Evolutionary conservation across 768 basidiomycete species (phyloP).

Genomic region (Tricholoma sp.): DNA sequence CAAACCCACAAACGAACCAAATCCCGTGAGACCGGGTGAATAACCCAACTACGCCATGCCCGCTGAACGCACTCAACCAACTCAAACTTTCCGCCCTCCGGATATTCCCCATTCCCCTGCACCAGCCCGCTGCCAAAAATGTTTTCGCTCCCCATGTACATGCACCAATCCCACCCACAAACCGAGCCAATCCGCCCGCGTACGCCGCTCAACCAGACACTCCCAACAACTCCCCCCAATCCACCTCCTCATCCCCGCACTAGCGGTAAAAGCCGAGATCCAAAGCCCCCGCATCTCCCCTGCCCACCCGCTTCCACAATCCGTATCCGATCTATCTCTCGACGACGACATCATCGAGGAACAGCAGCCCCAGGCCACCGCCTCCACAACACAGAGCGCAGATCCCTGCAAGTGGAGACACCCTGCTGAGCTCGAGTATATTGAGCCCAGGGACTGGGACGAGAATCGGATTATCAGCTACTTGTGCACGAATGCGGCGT

Average conservation of each 20-base stretch:
- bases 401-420: constrained; percentile 25
- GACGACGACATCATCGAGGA: background rate
- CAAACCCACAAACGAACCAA: background rate
- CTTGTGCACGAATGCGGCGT: constrained; percentile 26
- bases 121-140: background rate
- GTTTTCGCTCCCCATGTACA: background rate
- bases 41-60: background rate
- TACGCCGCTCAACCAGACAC: background rate
- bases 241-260: background rate
- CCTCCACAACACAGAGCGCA: background rate
- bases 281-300: background rate
- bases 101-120: no score
- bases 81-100: no score
- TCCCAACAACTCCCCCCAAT: background rate
- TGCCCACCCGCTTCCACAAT: background rate
- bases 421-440: constrained; percentile 35
- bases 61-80: no score
- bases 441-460: constrained; percentile 26
- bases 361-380: no score
- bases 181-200: background rate
- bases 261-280: background rate
- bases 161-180: background rate
- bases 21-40: background rate
- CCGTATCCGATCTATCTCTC: background rate
- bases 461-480: constrained; percentile 28